These are phyloP conservation scores for Lactarius sanguifluus DNA, from an alignment of 768 basidiomycete genomes.

Conservation along the genomic window DNA sequence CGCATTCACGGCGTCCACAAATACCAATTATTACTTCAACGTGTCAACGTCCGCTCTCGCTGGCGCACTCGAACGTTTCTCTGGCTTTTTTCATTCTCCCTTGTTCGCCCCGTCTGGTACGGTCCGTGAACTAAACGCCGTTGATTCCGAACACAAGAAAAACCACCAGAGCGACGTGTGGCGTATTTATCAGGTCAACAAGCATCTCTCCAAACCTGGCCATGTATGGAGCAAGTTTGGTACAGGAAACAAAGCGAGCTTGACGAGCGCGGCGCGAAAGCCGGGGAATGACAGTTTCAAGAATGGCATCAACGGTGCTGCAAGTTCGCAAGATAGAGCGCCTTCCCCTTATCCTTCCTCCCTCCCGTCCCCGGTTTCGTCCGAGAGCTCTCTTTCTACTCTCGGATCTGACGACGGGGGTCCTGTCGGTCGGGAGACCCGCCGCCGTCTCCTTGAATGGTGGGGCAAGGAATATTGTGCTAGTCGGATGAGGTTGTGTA, in stretches of 20 bases:
- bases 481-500: constrained; percentile 74
- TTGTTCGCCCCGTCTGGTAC: constrained; percentile 86
- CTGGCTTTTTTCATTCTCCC: constrained; percentile 91
- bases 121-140: constrained; percentile 87
- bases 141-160: constrained; percentile 97
- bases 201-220: constrained; percentile 72
- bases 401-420: constrained; percentile 60
- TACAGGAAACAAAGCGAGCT: constrained; percentile 75
- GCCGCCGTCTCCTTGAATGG: constrained; percentile 80
- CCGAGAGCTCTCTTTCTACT: constrained; percentile 49
- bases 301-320: constrained; percentile 33
- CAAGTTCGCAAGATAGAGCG: constrained; percentile 35
- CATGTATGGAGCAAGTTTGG: constrained; percentile 94
- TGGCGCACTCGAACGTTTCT: constrained; percentile 73
- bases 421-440: constrained; percentile 73
- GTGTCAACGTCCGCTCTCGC: constrained; percentile 62
- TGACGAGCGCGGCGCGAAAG: constrained; percentile 60
- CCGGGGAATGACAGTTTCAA: constrained; percentile 50
- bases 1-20: constrained; percentile 88
- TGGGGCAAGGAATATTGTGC: constrained; percentile 82
- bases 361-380: constrained; percentile 59
- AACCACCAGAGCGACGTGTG: constrained; percentile 89
- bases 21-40: constrained; percentile 87
- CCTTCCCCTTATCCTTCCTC: constrained; percentile 41
- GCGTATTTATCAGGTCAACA: constrained; percentile 95